Evolutionary conservation across 768 basidiomycete species (phyloP), one percentile per base, ranked within the genome.

Genomic region (Rhodotorula taiwanensis): DNA sequence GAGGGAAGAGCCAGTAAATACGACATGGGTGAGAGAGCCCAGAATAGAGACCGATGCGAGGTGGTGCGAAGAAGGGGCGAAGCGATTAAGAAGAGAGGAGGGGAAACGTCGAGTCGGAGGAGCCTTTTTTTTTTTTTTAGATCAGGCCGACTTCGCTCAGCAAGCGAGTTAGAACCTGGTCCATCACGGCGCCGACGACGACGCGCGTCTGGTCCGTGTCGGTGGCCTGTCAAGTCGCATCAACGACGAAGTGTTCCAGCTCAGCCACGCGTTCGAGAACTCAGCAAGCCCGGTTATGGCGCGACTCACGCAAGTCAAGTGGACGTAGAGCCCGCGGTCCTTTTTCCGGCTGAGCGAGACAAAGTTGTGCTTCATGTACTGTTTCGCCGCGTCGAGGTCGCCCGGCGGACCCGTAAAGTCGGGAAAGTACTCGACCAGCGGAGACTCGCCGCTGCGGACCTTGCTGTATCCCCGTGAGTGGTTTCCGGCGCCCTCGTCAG

Each of bases 341-440:
- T 88, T 86, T 62, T 84, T 88, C 78, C 93, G 89, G 75, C 97
- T 97, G 61, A 97, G 81, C 30, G 83, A 83, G 16, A 93, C 87
- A 76, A 98, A 97, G 54, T 88, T 84, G 64, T 83, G 80, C 16
- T 83, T 76, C 64, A 87, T 78, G 74, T 84, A 87, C 71, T 88
- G 84, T 76, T 89, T 94, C 2, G 92, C 93, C 28, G 84, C 81
- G 69, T 94, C 89, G 74, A 94, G 86, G 77, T 89, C 58, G 16
- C 42, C 86, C 83, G 33, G 80, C 20, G 88, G 88, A 42, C 90
- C 90, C 4, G 73, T 75, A 78, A 84, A 95, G 72, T 95, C 92
- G 11, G 90, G 89, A 84, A 94, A 94, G 78, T 88, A 94, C 74
- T 87, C 78, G 18, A 77, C 81, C 31, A 95, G 79, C 9, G 89